Evolutionary conservation across 208 protist genomes (phyloP).

Genomic region (Phytomonas serpens): DNA sequence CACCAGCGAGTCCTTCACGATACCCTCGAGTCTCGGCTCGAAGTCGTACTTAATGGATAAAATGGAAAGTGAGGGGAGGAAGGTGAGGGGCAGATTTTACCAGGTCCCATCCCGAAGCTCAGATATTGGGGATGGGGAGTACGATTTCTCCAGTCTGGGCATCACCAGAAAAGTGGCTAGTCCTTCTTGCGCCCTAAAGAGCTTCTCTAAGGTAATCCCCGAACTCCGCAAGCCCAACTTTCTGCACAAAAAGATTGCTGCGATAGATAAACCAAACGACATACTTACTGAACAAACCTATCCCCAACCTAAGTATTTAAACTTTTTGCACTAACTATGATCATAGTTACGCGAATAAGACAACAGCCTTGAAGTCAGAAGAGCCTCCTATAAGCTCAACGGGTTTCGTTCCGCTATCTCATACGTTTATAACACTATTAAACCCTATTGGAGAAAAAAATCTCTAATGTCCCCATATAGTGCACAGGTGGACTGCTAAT

Average conservation of each 20-base stretch:
- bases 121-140: neutral
- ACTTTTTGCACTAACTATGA: neutral
- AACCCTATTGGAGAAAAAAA: no score
- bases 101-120: neutral
- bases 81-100: neutral
- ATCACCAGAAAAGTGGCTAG: neutral
- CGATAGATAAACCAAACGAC: neutral
- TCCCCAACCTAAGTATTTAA: neutral
- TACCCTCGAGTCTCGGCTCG: neutral
- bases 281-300: neutral
- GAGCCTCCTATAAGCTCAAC: neutral
- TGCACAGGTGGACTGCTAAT: neutral
- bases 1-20: neutral
- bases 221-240: neutral
- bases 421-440: neutral
- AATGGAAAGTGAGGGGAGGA: neutral
- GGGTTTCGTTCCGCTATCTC: neutral
- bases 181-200: neutral
- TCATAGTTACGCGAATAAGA: neutral
- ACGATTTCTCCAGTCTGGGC: neutral
- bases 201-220: neutral
- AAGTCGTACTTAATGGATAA: neutral
- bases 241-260: neutral
- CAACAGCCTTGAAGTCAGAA: neutral
- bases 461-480: no score